Base-by-base conservation (phyloP, 805 yeast species). In the Cyberlindnera samutprakarnensis region DNA sequence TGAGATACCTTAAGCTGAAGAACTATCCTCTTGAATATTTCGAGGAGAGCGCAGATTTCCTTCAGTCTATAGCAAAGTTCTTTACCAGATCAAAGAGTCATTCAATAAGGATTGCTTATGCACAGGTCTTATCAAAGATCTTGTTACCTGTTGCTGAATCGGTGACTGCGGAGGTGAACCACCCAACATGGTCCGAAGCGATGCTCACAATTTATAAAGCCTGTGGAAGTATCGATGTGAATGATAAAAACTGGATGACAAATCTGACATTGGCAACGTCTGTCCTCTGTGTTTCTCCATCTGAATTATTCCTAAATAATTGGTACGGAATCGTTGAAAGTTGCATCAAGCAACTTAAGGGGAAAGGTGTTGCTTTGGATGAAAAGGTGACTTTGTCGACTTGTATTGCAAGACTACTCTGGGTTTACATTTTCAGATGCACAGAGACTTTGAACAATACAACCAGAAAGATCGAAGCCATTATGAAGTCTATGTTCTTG, bases 121-220 rank as follows among this genome's bases (percentile, higher is more conserved):
- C 92, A 28, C 95, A 86, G 42, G 95, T 86, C 1, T 64, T 88
- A 24, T 70, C 80, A 35, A 78, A 74, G 32, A 67, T 92, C 17
- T 58, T 92, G 3, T 59, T 86, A 25, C 94, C 96, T 0, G 55
- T 92, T 16, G 94, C 96, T 0, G 90, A 85, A 7, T 66, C 76
- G 2, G 66, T 88, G 20, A 85, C 96, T 0, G 97, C 96, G 0
- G 99, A 92, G 52, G 88, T 86, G 1, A 90, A 92, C 49, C 95
- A 90, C 53, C 98, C 98, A 4, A 75, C 81, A 1, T 92, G 98
- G 99, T 77, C 79, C 0, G 83, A 76, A 25, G 92, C 96, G 0
- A 72, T 86, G 33, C 70, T 70, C 15, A 59, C 65, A 14, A 73
- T 90, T 11, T 77, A 71, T 52, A 56, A 64, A 12, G 72, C 69